These are phyloP conservation scores for Calonectria pauciramosa DNA, from an alignment of 2,329 filamentous ascomycete genomes.

Conservation along the genomic window DNA sequence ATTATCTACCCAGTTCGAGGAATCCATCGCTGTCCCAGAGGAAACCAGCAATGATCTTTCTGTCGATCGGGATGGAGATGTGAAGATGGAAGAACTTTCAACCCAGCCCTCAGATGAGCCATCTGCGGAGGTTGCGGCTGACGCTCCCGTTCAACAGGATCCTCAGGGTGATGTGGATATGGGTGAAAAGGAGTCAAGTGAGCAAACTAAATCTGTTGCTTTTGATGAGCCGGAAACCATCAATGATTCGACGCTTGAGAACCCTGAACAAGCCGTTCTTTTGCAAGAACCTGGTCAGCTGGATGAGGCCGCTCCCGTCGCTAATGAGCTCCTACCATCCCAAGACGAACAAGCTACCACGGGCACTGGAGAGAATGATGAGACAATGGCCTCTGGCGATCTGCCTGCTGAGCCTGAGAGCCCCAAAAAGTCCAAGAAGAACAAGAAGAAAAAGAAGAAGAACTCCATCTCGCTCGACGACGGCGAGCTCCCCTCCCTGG, in stretches of 20 bases:
- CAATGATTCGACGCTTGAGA: constrained; percentile 26
- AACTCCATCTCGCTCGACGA: constrained; percentile 30
- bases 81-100: neutral
- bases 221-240: constrained; percentile 29
- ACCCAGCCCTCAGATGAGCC: neutral
- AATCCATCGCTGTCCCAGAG: constrained; percentile 13
- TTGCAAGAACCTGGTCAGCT: constrained; percentile 10
- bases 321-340: neutral
- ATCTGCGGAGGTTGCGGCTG: neutral
- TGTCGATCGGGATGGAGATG: neutral
- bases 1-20: constrained; percentile 41
- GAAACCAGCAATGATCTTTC: neutral
- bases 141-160: constrained; percentile 34
- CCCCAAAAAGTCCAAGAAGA: constrained; percentile 50
- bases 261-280: constrained; percentile 8
- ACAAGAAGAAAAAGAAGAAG: constrained; percentile 55
- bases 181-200: constrained; percentile 45
- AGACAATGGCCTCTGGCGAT: neutral
- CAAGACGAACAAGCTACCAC: constrained; percentile 40
- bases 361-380: neutral
- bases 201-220: constrained; percentile 47
- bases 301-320: neutral
- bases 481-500: constrained; percentile 24
- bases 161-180: neutral
- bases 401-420: constrained; percentile 14